A percentile compares a stretch with the other conserved stretches of the same genome.
phyloP scores from a whole-genome alignment of 768 basidiomycete genomes.

The Termitomyces titanicus region DNA sequence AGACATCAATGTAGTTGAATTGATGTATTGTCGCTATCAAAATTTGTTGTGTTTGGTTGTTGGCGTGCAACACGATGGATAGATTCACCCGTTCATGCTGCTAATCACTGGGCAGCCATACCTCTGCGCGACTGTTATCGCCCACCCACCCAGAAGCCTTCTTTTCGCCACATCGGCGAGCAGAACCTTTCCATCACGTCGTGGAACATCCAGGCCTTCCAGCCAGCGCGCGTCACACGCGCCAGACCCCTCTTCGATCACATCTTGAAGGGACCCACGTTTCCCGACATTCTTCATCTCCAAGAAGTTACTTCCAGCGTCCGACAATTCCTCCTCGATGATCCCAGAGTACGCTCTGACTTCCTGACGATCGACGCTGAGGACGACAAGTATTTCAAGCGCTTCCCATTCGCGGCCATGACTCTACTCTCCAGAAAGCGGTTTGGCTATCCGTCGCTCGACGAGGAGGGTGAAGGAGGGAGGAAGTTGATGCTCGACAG shows the following conservation, averaged over 20 bases:
- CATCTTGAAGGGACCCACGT: conserved; percentile 27
- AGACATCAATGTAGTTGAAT: no score
- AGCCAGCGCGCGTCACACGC: conserved; percentile 25
- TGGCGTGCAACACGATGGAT: no score
- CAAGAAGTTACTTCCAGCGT: conserved; percentile 34
- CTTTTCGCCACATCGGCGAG: background rate
- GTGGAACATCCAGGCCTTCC: conserved; percentile 34
- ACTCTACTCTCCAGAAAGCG: conserved; percentile 31
- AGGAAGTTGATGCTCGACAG: conserved; percentile 23
- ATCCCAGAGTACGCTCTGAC: conserved; percentile 28
- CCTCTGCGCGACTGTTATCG: no score
- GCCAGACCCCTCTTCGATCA: conserved; percentile 29
- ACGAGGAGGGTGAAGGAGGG: conserved; percentile 15
- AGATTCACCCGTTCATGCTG: no score
- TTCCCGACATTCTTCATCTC: conserved; percentile 34
- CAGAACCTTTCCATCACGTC: conserved; percentile 28
- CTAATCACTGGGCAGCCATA: no score
- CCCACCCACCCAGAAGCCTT: no score
- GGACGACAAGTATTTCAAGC: conserved; percentile 29
- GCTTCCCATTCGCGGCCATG: conserved; percentile 33
- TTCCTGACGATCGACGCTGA: conserved; percentile 36
- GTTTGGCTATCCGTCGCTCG: conserved; percentile 25
- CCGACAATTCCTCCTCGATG: conserved; percentile 27
- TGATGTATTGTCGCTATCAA: no score
- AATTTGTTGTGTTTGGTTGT: no score